Percentiles rank a stretch among this genome's conserved stretches.
Conservation (phyloP, 2,329 filamentous ascomycete genomes). For the Cladosporium velox region DNA sequence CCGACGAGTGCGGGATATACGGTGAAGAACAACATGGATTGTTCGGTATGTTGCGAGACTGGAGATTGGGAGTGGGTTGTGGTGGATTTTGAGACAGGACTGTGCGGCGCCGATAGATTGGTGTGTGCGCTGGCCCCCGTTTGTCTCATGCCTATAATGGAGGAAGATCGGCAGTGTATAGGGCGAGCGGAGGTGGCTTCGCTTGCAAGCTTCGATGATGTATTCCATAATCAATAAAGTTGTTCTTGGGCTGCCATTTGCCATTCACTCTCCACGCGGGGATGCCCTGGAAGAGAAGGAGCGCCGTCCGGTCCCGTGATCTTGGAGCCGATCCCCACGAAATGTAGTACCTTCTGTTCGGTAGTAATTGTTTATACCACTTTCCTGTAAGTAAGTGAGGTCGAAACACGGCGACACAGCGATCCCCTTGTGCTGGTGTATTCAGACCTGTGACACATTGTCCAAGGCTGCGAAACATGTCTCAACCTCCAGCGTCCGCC, state of each 20-base stretch:
- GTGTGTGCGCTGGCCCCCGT: not conserved
- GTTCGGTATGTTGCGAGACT: not conserved
- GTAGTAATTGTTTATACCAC: not conserved
- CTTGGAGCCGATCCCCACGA: not conserved
- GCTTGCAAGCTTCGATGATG: not conserved
- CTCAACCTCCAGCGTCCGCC: not conserved
- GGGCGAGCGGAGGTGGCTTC: conserved; percentile 10
- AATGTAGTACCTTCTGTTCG: not conserved
- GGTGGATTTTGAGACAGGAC: not conserved
- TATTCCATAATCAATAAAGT: not conserved
- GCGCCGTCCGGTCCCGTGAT: conserved; percentile 19
- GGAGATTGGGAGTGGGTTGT: conserved; percentile 9
- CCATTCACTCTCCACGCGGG: conserved; percentile 8
- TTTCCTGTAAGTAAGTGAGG: not conserved
- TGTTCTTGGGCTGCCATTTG: not conserved
- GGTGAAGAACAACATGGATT: not conserved
- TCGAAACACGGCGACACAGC: not conserved
- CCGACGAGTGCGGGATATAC: not conserved
- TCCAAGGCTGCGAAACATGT: not conserved
- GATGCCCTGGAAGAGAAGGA: conserved; percentile 13
- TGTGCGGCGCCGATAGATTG: not conserved
- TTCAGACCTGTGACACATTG: no score
- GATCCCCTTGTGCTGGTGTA: not conserved
- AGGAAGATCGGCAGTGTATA: not conserved
- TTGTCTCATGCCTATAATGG: not conserved